phyloP scores from a whole-genome alignment of 2,329 filamentous ascomycete species.

The Penicillium thymicola region DNA sequence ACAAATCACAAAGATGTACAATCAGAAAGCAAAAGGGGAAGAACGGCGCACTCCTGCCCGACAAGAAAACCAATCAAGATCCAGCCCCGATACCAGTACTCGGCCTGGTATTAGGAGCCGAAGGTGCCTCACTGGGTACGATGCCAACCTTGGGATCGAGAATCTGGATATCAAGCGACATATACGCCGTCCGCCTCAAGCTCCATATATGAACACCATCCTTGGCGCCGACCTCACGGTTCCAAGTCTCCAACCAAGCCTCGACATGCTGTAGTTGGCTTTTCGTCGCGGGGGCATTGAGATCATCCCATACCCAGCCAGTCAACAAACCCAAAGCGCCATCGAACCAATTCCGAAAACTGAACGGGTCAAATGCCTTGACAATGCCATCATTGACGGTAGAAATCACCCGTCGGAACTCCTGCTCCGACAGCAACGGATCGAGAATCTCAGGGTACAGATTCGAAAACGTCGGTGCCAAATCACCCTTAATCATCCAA shows the following conservation, averaged over 20 bases:
- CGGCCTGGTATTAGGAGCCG: constrained; percentile 35
- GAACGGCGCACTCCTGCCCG: background rate
- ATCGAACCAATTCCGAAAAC: constrained; percentile 74
- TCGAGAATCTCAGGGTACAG: constrained; percentile 95
- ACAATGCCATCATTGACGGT: constrained; percentile 75
- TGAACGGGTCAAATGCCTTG: constrained; percentile 76
- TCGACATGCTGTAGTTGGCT: constrained; percentile 67
- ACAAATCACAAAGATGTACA: constrained; percentile 24
- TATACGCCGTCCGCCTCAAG: constrained; percentile 78
- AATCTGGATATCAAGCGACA: constrained; percentile 59
- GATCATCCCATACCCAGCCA: constrained; percentile 92
- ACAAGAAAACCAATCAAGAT: constrained; percentile 3
- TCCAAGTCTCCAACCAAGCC: constrained; percentile 83
- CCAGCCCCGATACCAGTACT: constrained; percentile 29
- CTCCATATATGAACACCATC: constrained; percentile 71
- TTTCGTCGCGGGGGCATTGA: constrained; percentile 76
- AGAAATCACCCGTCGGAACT: constrained; percentile 79
- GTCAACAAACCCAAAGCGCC: constrained; percentile 75
- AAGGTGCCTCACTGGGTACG: constrained; percentile 38
- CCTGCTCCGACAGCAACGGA: constrained; percentile 76
- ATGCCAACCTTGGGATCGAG: constrained; percentile 50
- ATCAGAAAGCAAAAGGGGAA: background rate
- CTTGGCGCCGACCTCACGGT: constrained; percentile 59
- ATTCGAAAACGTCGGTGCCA: constrained; percentile 91
- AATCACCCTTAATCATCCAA: constrained; percentile 84